Evolutionary conservation across 2,329 filamentous ascomycete genomes (phyloP), one percentile per base, ranked within the genome.

Genomic region (Microsporum ferrugineum): DNA sequence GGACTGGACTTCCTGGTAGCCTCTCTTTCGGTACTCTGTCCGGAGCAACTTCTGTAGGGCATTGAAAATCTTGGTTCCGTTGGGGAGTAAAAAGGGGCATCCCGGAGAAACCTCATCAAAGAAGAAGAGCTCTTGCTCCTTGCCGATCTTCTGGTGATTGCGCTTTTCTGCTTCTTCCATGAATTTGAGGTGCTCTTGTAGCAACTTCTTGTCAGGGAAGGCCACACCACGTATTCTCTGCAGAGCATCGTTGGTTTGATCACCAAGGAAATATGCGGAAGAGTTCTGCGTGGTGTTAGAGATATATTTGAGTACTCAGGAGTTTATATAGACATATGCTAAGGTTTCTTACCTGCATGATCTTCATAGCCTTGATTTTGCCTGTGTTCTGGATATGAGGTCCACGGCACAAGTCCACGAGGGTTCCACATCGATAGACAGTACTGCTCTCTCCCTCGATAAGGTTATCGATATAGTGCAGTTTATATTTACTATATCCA

Each of bases 101-200:
- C 94, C 94, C 0, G 94, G 94, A n/a, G 91, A 96, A 68, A 87
- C 81, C 65, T 95, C 88, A 70, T 95, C 87, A 79, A 96, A 99
- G 80, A 96, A 95, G 81, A 96, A 99, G 6, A 99, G 85, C 72
- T 97, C 92, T 75, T 99, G 94, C 65, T 97, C 91, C 71, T 87
- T 89, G 65, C 91, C 94, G 67, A 99, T 91, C 77, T 89, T 90
- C 66, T 92, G 83, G 73, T 99, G 94, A 71, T 97, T 94, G 65
- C 94, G 87, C 81, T 96, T 96, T 64, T 94, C 92, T n/a, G 94
- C 94, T 77, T 99, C 94, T 70, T 96, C 92, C 34, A 99, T 82
- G 77, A 95, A 95, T 71, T 92, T 91, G 77, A 95, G 86, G 79
- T 97, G 91, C 70, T 95, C 91, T 55, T 88, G 85, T 78, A 99